A percentile compares a stretch with the other conserved stretches of the same genome.
These are phyloP conservation scores for Xylaria nigripes DNA, from an alignment of 495 filamentous ascomycete species.

Conservation along the genomic window DNA sequence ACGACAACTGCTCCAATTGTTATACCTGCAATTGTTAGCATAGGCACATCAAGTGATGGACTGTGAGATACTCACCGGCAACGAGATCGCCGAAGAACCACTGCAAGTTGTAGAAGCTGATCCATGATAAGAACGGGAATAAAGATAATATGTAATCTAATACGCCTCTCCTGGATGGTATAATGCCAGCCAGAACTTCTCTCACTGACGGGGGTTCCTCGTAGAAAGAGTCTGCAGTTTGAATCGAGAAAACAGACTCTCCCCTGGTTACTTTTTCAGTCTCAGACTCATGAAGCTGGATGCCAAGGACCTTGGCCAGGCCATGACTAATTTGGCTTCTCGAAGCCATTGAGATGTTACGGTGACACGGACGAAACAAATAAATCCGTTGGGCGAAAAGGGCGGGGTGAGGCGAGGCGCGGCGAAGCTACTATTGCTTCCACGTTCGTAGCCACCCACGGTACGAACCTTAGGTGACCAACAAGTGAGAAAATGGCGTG, in stretches of 20 bases:
- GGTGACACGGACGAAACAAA: not conserved
- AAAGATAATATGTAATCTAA: conserved; percentile 55
- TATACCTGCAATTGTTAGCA: conserved; percentile 50
- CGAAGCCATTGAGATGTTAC: conserved; percentile 16
- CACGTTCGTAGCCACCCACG: not conserved
- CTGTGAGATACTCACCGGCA: conserved; percentile 54
- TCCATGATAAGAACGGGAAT: conserved; percentile 87
- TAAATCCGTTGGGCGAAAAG: not conserved
- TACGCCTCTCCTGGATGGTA: conserved; percentile 49
- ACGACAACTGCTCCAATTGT: conserved; percentile 95
- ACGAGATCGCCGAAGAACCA: conserved; percentile 87
- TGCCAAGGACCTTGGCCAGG: conserved; percentile 74
- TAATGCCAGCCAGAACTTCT: conserved; percentile 61
- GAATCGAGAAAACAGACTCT: conserved; percentile 71
- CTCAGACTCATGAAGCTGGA: conserved; percentile 65
- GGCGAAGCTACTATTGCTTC: conserved; percentile 3
- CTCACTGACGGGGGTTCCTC: conserved; percentile 68
- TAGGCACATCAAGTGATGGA: not conserved
- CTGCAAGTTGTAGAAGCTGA: conserved; percentile 74
- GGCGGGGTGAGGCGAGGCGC: not conserved
- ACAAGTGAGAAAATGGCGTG: not conserved
- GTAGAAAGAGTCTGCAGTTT: conserved; percentile 69
- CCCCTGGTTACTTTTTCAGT: conserved; percentile 54
- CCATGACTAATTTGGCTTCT: conserved; percentile 50
- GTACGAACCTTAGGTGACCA: conserved; percentile 2